These are phyloP conservation scores for Emergomyces pasteurianus DNA, from an alignment of 2,329 filamentous ascomycete species.

Conservation along the genomic window DNA sequence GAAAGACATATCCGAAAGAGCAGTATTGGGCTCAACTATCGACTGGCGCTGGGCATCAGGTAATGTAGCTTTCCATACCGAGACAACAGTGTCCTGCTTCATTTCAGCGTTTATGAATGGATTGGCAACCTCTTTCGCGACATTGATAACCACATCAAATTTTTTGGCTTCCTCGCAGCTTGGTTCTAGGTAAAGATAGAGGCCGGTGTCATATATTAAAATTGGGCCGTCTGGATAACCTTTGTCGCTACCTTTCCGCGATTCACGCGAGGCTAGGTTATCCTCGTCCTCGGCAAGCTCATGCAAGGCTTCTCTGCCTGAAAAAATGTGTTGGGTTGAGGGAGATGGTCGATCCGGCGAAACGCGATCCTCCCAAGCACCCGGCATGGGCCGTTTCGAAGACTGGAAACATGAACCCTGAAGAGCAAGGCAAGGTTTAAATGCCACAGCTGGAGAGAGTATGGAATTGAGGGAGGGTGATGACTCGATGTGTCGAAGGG, in stretches of 20 bases:
- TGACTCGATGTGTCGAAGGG: slow-evolving; percentile 50
- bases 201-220: slow-evolving; percentile 49
- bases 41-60: slow-evolving; percentile 21
- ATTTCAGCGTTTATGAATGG: slow-evolving; percentile 35
- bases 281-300: slow-evolving; percentile 43
- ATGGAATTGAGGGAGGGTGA: slow-evolving; percentile 46
- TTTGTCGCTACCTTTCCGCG: slow-evolving; percentile 49
- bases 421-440: slow-evolving; percentile 15
- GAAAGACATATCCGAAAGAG: slow-evolving; percentile 34
- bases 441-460: slow-evolving; percentile 39
- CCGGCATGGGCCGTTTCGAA: slow-evolving; percentile 18
- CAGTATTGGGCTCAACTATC: slow-evolving; percentile 32
- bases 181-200: slow-evolving; percentile 53
- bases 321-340: slow-evolving; percentile 15
- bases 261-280: slow-evolving; percentile 36
- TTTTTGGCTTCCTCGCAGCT: slow-evolving; percentile 46
- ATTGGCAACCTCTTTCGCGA: slow-evolving; percentile 53
- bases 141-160: slow-evolving; percentile 54
- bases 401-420: slow-evolving; percentile 22
- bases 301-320: slow-evolving; percentile 23
- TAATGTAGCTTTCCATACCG: slow-evolving; percentile 38
- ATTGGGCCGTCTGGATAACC: slow-evolving; percentile 54
- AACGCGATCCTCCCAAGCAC: slow-evolving; percentile 19
- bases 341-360: slow-evolving; percentile 17
- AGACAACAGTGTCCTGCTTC: slow-evolving; percentile 30